Conservation (phyloP, 139 green algal species). For the Chlorella sp. region DNA sequence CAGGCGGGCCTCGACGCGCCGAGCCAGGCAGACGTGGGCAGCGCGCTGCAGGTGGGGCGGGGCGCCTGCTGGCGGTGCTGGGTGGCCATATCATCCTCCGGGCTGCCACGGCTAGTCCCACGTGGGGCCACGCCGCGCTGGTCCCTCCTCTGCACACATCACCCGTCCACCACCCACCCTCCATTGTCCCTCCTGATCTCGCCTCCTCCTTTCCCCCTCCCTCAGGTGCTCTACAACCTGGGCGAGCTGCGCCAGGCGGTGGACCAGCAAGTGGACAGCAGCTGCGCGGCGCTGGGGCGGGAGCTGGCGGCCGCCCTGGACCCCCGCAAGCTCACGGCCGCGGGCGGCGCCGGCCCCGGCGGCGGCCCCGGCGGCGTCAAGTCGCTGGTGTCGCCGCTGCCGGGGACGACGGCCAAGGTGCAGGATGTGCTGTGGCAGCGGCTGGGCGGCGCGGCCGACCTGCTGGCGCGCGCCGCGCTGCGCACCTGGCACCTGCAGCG, state of each 20-base stretch:
- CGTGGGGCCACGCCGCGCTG: too few relatives aligned
- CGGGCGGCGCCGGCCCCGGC: conserved; percentile 15
- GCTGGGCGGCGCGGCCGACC: conserved; percentile 66
- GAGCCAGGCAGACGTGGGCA: conserved; percentile 88
- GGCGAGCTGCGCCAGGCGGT: conserved; percentile 70
- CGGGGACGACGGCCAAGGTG: conserved; percentile 15
- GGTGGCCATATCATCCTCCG: too few relatives aligned
- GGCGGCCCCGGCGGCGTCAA: conserved; percentile 7
- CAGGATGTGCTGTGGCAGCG: conserved; percentile 67
- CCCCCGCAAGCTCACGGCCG: conserved; percentile 54
- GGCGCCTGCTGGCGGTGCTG: too few relatives aligned
- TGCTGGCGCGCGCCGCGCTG: conserved; percentile 51
- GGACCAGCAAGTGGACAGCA: conserved; percentile 28
- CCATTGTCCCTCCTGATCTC: neutral
- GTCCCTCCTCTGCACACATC: too few relatives aligned
- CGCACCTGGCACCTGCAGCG: conserved; percentile 90
- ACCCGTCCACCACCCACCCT: neutral
- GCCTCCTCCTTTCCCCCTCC: neutral
- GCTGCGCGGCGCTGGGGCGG: conserved; percentile 54
- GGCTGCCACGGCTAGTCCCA: too few relatives aligned
- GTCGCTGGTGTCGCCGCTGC: neutral
- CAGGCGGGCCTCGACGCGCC: conserved; percentile 72
- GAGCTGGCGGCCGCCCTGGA: conserved; percentile 64
- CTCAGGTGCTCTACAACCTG: conserved; percentile 84
- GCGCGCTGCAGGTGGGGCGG: conserved; percentile 74